Conservation (phyloP, 495 filamentous ascomycete genomes). For the Tricharina praecox region DNA sequence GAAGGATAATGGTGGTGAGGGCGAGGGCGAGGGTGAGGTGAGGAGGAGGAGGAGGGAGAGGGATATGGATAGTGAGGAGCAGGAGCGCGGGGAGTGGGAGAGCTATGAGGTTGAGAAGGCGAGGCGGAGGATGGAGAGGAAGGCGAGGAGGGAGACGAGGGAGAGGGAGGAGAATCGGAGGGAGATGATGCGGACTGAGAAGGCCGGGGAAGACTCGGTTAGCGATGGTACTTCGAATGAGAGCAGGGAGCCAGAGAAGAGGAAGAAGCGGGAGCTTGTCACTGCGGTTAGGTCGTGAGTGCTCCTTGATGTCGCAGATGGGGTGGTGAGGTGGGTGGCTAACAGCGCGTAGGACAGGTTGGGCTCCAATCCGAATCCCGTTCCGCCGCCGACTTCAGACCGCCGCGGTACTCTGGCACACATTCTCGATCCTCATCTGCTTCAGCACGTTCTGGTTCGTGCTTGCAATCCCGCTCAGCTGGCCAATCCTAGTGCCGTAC, state of each 20-base stretch:
- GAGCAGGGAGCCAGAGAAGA: neutral
- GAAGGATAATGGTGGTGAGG: too few relatives aligned
- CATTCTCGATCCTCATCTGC: constrained; percentile 55
- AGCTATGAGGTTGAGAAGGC: neutral
- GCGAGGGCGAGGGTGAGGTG: neutral
- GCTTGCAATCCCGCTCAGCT: constrained; percentile 74
- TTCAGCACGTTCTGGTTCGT: constrained; percentile 79
- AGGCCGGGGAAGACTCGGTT: neutral
- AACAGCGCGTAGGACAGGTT: constrained; percentile 42
- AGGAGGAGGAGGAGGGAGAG: neutral
- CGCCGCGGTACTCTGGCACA: constrained; percentile 68
- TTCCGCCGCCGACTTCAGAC: constrained; percentile 77
- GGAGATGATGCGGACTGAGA: neutral
- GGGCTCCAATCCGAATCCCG: constrained; percentile 77
- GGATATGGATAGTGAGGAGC: too few relatives aligned
- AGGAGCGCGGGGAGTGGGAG: neutral
- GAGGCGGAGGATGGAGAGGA: neutral
- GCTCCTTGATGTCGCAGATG: neutral
- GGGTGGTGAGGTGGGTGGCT: neutral
- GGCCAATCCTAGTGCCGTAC: constrained; percentile 86
- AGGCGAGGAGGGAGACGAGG: neutral
- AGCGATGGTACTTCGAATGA: too few relatives aligned
- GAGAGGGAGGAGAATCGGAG: neutral
- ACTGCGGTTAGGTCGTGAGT: neutral
- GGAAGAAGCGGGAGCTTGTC: neutral